Base-by-base conservation (phyloP, 2,329 filamentous ascomycete genomes). In the Trichoderma sp. region DNA sequence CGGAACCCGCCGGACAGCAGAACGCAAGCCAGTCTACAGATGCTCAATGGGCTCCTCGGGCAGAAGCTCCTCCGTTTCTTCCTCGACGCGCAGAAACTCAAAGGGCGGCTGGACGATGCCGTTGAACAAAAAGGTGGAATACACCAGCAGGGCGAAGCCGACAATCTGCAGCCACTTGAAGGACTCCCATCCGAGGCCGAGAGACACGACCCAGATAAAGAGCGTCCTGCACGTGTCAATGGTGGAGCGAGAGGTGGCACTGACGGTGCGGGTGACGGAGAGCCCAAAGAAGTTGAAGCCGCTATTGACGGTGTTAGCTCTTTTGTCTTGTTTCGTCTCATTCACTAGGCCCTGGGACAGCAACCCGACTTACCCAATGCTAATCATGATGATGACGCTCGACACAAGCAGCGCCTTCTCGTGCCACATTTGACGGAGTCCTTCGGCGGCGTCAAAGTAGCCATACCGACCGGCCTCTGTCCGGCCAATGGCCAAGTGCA, bases 261-360 rank as follows among this genome's bases (percentile, higher is more conserved):
- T 96, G 70, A 99, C 92, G 68, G 80, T 88, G 67, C 92, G 88
- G 0, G 95, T 99, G 9, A 99, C 94, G 0, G 91, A 95, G 10
- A 99, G 85, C 7, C 95, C 95, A 77, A 99, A 99, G 82, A 96
- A 99, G 80, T 99, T 99, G 85, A 98, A 99, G 62, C 94, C 93
- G 68, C 92, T 96, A 39, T 48, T 34, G 67, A 21, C 9, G 48
- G 67, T 62, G 5, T 65, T 63, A 68, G 66, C 75, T 65, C 28
- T 28, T 28, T 7, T 30, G 30, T 9, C 7, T 9, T 24, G 21
- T 24, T 9, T 3, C 30, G 2, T 30, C 2, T 28, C 28, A 30
- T 30, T 67, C 3, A 21, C 34, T n/a, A 4, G 19, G 19, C 50
- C 3, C 14, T 30, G 7, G 41, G 14, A 17, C 44, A 26, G 15